A percentile compares a stretch with the other conserved stretches of the same genome.
These are phyloP conservation scores for Solanum appendiculatum DNA, from an alignment of 257 asterid species.

Conservation along the genomic window DNA sequence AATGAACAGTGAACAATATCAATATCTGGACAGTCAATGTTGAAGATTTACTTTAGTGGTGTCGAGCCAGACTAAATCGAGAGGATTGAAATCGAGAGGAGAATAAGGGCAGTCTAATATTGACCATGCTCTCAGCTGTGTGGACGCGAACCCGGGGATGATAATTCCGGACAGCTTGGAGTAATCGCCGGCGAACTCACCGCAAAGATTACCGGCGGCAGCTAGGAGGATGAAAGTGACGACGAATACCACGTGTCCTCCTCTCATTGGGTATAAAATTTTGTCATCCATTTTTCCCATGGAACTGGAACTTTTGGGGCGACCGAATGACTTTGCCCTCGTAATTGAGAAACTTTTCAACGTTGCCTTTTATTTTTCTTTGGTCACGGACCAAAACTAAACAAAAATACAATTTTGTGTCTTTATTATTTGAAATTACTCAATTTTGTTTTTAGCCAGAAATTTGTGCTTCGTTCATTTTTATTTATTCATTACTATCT, in stretches of 20 bases:
- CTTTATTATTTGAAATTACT: not conserved
- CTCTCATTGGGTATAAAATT: constrained; percentile 35
- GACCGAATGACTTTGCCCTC: not conserved
- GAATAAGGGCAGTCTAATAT: constrained; percentile 94
- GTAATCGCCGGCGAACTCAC: constrained; percentile 35
- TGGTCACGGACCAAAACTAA: not conserved
- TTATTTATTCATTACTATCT: too few species aligned
- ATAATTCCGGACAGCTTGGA: constrained; percentile 78
- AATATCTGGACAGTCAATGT: not conserved
- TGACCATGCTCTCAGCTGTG: constrained; percentile 97
- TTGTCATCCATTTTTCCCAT: not conserved
- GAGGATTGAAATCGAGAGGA: constrained; percentile 94
- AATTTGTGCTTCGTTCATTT: not conserved
- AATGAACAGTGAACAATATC: not conserved
- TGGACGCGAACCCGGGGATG: constrained; percentile 96
- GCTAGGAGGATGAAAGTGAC: constrained; percentile 30
- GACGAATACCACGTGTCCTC: constrained; percentile 28
- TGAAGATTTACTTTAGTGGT: constrained; percentile 63
- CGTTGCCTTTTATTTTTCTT: not conserved
- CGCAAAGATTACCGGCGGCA: constrained; percentile 10
- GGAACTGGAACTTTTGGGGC: not conserved
- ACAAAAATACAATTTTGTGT: not conserved
- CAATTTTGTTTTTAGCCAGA: not conserved
- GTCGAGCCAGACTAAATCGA: constrained; percentile 99
- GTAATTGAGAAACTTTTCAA: not conserved